These are phyloP conservation scores for Colletotrichum phormii DNA, from an alignment of 2,329 filamentous ascomycete genomes.

Conservation along the genomic window DNA sequence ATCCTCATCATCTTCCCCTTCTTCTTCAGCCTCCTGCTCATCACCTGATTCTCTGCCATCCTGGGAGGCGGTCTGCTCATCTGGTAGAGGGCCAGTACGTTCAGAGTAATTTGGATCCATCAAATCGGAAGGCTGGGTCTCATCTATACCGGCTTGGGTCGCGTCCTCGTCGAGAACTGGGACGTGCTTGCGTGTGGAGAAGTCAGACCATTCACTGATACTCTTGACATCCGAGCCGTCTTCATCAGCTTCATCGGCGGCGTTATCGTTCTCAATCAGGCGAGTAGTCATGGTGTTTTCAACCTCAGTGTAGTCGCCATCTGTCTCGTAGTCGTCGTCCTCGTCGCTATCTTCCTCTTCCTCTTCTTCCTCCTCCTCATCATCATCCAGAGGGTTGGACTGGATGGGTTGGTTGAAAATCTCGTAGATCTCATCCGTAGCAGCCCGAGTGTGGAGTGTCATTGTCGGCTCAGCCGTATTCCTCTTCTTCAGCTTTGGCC, in stretches of 20 bases:
- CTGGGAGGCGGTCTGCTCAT: slow-evolving; percentile 45
- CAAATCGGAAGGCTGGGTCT: slow-evolving; percentile 53
- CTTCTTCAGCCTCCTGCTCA: slow-evolving; percentile 46
- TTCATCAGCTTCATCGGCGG: slow-evolving; percentile 56
- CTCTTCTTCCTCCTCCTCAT: slow-evolving; percentile 54
- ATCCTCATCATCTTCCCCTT: slow-evolving; percentile 45
- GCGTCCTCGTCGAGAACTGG: slow-evolving; percentile 57
- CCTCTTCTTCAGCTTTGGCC: slow-evolving; percentile 86
- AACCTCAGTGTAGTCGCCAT: slow-evolving; percentile 82
- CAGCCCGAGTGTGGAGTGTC: slow-evolving; percentile 95
- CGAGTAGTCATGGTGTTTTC: slow-evolving; percentile 86
- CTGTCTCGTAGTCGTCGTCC: slow-evolving; percentile 78
- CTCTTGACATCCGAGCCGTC: slow-evolving; percentile 71
- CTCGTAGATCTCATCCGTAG: slow-evolving; percentile 96
- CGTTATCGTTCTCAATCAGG: slow-evolving; percentile 65
- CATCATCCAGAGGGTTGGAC: slow-evolving; percentile 44
- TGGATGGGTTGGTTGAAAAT: slow-evolving; percentile 90
- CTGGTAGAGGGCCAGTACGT: slow-evolving; percentile 40
- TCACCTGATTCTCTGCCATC: slow-evolving; percentile 35
- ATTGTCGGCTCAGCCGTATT: slow-evolving; percentile 88
- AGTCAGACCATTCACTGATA: slow-evolving; percentile 90
- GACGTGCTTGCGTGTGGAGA: slow-evolving; percentile 79
- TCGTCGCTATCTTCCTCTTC: slow-evolving; percentile 61
- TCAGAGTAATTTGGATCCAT: slow-evolving; percentile 52
- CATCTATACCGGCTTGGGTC: slow-evolving; percentile 49